Evolutionary conservation across 495 filamentous ascomycete species (phyloP), one percentile per base, ranked within the genome.

Genomic region (Lasiosphaeris hirsuta): DNA sequence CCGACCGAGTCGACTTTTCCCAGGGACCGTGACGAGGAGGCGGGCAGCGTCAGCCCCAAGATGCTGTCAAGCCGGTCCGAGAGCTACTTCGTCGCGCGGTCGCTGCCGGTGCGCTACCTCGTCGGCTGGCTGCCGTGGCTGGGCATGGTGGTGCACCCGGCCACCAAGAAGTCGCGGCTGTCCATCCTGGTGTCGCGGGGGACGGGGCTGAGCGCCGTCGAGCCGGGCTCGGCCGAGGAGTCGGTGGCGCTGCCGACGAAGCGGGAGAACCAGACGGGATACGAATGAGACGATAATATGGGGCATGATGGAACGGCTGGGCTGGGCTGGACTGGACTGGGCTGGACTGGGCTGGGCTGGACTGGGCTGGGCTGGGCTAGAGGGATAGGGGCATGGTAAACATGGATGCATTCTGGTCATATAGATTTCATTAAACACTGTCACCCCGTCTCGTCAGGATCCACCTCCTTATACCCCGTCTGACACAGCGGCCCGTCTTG

Each of bases 401-500:
- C n/a, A n/a, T n/a, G n/a, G n/a, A n/a, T n/a, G n/a, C n/a, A n/a
- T n/a, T n/a, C n/a, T n/a, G n/a, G n/a, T n/a, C n/a, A n/a, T n/a
- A n/a, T n/a, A n/a, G n/a, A n/a, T n/a, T n/a, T n/a, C n/a, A n/a
- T n/a, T 30, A 30, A 2, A 30, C 23, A 30, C n/a, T n/a, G n/a
- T 30, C 23, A 30, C 23, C 23, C 23, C 23, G 3, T 7, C 39
- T 41, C 10, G 3, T 41, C 14, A 2, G 14, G 2, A 1, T 38
- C 43, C 11, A 11, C 36, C 44, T 19, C 30, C 42, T 35, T 43
- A 18, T n/a, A 46, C 46, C 48, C 58, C 30, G 47, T 56, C 57
- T 39, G 44, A 58, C 73, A 75, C 14, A 76, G 30, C 62, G 51
- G 52, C 40, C 73, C 71, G 42, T 73, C 72, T 63, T 76, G 73